phyloP scores from a whole-genome alignment of 2,329 filamentous ascomycete species.

The Aspergillus viridinutans region DNA sequence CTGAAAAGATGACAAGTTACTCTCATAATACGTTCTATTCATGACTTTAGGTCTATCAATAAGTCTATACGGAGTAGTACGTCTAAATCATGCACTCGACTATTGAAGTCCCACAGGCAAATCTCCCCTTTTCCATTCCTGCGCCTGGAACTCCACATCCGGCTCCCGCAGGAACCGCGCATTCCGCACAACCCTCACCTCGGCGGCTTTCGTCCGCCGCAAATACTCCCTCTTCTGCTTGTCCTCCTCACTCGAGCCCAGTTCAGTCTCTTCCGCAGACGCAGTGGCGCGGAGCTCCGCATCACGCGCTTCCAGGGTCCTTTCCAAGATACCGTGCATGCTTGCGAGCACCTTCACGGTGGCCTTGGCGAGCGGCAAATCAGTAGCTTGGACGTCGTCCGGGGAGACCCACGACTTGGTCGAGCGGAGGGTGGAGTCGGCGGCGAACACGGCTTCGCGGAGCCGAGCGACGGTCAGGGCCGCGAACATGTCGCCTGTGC shows the following conservation, averaged over 20 bases:
- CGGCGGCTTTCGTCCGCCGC: slow-evolving; percentile 75
- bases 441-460: slow-evolving; percentile 67
- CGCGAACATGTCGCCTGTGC: slow-evolving; percentile 98
- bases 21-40: background rate
- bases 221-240: slow-evolving; percentile 60
- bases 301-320: slow-evolving; percentile 63
- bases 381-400: slow-evolving; percentile 63
- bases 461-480: slow-evolving; percentile 83
- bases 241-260: slow-evolving; percentile 39
- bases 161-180: slow-evolving; percentile 65
- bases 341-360: slow-evolving; percentile 83
- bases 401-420: slow-evolving; percentile 69
- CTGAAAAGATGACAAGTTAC: background rate
- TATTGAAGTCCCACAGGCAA: slow-evolving; percentile 20
- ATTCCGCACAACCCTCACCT: slow-evolving; percentile 78
- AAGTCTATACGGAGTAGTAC: background rate
- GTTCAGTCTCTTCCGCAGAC: slow-evolving; percentile 17
- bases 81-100: background rate
- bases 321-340: slow-evolving; percentile 80
- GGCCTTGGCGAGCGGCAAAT: slow-evolving; percentile 78
- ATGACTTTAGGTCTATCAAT: background rate
- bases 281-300: slow-evolving; percentile 51
- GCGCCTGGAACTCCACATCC: slow-evolving; percentile 58
- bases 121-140: slow-evolving; percentile 33
- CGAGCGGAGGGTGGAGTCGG: slow-evolving; percentile 45